phyloP scores from a whole-genome alignment of 1,139 yeast genomes.

The Pichia inconspicua region DNA sequence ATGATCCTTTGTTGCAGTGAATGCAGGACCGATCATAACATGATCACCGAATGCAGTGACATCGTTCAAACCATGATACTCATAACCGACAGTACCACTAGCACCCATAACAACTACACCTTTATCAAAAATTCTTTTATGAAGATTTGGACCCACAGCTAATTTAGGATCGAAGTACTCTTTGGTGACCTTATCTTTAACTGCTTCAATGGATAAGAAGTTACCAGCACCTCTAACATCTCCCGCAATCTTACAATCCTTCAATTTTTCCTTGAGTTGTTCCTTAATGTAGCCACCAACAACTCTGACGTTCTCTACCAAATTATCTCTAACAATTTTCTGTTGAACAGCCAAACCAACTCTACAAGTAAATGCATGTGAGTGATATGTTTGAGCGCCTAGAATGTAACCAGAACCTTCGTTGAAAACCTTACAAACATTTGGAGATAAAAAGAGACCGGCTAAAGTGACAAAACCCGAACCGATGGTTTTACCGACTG shows the following conservation, averaged over 20 bases:
- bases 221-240: conserved; percentile 58
- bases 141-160: conserved; percentile 31
- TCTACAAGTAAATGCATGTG: conserved; percentile 53
- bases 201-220: conserved; percentile 52
- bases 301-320: conserved; percentile 42
- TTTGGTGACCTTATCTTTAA: conserved; percentile 42
- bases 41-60: conserved; percentile 36
- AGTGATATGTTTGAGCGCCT: conserved; percentile 56
- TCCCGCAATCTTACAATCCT: conserved; percentile 38
- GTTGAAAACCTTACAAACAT: conserved; percentile 37
- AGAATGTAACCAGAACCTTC: conserved; percentile 37
- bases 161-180: conserved; percentile 35
- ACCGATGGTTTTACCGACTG: conserved; percentile 59
- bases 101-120: conserved; percentile 41
- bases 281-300: conserved; percentile 44
- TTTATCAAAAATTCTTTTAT: conserved; percentile 32
- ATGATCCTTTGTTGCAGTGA: conserved; percentile 37
- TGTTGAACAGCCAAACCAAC: conserved; percentile 54
- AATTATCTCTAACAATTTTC: conserved; percentile 37
- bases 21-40: conserved; percentile 46
- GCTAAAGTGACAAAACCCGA: conserved; percentile 59
- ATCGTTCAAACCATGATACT: conserved; percentile 26
- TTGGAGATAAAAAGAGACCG: conserved; percentile 48
- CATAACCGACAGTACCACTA: conserved; percentile 32
- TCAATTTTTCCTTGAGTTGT: conserved; percentile 30